A percentile compares a stretch with the other conserved stretches of the same genome.
These are phyloP conservation scores for Crassisporium funariophilum DNA, from an alignment of 768 basidiomycete species.

Conservation along the genomic window DNA sequence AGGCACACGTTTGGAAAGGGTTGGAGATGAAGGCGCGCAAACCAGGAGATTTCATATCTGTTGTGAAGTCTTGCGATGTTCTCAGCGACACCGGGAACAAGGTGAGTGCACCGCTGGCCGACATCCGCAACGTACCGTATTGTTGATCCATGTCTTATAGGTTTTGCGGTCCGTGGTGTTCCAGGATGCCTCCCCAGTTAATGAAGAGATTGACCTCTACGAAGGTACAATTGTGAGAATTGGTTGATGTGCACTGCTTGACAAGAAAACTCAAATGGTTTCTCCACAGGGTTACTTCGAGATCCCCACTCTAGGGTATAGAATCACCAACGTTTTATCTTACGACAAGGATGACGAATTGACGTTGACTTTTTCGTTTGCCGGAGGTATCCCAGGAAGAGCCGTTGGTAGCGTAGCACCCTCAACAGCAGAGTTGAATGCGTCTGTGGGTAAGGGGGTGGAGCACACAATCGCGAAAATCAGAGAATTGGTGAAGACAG, in stretches of 20 bases:
- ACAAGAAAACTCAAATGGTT: too few species aligned
- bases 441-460: slow-evolving; percentile 19
- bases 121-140: too few species aligned
- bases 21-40: slow-evolving; percentile 28
- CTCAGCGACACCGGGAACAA: slow-evolving; percentile 23
- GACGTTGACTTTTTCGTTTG: slow-evolving; percentile 28
- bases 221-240: slow-evolving; percentile 27
- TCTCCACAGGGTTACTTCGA: slow-evolving; percentile 34
- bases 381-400: slow-evolving; percentile 29
- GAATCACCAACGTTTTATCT: slow-evolving; percentile 28
- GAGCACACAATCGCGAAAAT: slow-evolving; percentile 27
- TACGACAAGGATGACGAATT: slow-evolving; percentile 25
- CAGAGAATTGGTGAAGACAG: slow-evolving; percentile 18
- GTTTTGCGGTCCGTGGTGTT: slow-evolving; percentile 18
- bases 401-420: slow-evolving; percentile 2
- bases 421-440: slow-evolving; percentile 20
- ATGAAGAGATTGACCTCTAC: slow-evolving; percentile 24
- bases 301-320: slow-evolving; percentile 11
- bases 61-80: slow-evolving; percentile 21
- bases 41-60: slow-evolving; percentile 24
- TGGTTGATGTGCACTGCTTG: too few species aligned
- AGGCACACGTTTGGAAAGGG: slow-evolving; percentile 31
- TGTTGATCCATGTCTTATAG: too few species aligned
- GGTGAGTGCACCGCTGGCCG: slow-evolving; percentile 1
- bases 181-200: slow-evolving; percentile 12